Base-by-base conservation (phyloP, 768 basidiomycete species). In the Trametes punicea region DNA sequence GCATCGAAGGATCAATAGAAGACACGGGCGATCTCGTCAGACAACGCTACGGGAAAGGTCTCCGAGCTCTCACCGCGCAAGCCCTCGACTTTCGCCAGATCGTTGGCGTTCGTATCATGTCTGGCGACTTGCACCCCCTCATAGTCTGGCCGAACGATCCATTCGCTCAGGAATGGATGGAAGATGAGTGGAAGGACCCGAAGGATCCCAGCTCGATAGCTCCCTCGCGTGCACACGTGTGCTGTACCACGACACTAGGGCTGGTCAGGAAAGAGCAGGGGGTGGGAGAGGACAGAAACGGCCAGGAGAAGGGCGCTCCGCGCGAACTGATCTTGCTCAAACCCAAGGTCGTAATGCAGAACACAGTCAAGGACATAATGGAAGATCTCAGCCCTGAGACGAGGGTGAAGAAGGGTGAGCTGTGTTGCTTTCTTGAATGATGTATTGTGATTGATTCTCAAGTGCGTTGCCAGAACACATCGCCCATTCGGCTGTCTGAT, bases 111-210 rank as follows among this genome's bases (percentile, higher is more conserved):
- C 40, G 29, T 33, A 21, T 59, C 9, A 31, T 59, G 4, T 55
- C 53, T 3, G 33, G 55, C 18, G 62, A 59, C 13, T 34, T 59
- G 36, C 7, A 46, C 9, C 9, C 46, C n/a, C 18, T 44, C 13
- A 21, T 27, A 11, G 40, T 25, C n/a, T 0, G 16, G 27, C 31
- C 39, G 16, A 18, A 13, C 3, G 29, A 38, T 2, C 25, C 29
- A 4, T 62, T 59, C 48, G 13, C 20, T 2, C 10, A 51, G 3
- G 36, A 38, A 21, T 10, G 3, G 7, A 62, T 62, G 57, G 46
- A 51, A 2, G 61, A 62, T 41, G 57, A 57, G 29, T 57, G 50
- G 50, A 50, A 44, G 9, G 30, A 57, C 29, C 44, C 49, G 16
- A 57, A 47, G 38, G 16, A 18, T 15, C 13, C 26, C 13, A 3